phyloP scores from a whole-genome alignment of 768 basidiomycete genomes.

The Kwoniella botswanensis region DNA sequence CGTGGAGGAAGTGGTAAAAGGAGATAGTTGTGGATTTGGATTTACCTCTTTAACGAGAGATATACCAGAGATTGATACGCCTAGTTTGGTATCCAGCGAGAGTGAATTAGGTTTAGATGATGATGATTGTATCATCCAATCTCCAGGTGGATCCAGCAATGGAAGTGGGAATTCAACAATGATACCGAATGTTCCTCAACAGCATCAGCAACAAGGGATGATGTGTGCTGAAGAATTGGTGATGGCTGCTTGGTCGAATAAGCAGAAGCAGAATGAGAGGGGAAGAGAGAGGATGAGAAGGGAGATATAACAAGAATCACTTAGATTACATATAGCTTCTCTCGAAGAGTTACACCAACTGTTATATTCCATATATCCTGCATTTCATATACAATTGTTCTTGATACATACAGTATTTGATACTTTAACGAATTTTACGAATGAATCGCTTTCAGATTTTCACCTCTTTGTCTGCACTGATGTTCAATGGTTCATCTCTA shows the following conservation, averaged over 20 bases:
- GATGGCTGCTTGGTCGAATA: constrained; percentile 15
- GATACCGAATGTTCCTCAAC: neutral
- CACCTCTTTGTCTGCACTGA: neutral
- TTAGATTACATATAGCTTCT: neutral
- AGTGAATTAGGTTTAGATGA: neutral
- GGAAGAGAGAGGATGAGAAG: constrained; percentile 7
- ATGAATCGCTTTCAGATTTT: neutral
- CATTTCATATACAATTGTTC: neutral
- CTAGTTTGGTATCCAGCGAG: constrained; percentile 22
- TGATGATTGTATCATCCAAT: neutral
- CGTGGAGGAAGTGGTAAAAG: neutral
- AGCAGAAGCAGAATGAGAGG: neutral
- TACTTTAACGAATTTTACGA: neutral
- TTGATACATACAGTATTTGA: neutral
- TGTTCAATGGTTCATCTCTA: neutral
- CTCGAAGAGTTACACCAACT: neutral
- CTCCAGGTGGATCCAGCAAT: constrained; percentile 8
- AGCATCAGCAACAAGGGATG: neutral
- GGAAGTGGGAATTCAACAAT: neutral
- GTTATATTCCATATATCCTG: neutral
- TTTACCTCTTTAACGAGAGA: constrained; percentile 14
- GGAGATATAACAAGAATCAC: neutral
- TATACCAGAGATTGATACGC: constrained; percentile 22
- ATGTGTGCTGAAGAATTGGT: constrained; percentile 8
- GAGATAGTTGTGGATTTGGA: constrained; percentile 16